These are phyloP conservation scores for Aspergillus piperis DNA, from an alignment of 2,329 filamentous ascomycete genomes.

Conservation along the genomic window DNA sequence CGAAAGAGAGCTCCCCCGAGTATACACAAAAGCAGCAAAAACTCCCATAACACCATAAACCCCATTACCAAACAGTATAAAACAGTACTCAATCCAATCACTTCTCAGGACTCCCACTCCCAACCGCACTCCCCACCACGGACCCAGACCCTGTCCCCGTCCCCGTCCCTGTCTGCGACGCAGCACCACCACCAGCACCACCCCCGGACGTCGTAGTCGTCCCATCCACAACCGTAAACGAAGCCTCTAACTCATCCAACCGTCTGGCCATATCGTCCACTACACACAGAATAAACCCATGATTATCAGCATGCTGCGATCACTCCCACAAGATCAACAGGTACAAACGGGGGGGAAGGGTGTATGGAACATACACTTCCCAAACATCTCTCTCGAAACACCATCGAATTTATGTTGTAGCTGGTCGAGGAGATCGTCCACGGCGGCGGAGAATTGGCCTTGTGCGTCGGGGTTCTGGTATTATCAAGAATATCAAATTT, in stretches of 20 bases:
- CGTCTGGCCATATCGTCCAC: constrained; percentile 94
- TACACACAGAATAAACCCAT: constrained; percentile 38
- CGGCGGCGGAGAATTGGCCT: constrained; percentile 68
- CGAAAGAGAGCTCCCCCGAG: neutral
- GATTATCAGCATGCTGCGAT: neutral
- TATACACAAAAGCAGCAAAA: neutral
- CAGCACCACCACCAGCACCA: constrained; percentile 13
- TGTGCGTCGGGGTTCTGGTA: constrained; percentile 33
- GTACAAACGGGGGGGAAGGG: too few relatives aligned
- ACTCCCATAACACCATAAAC: neutral
- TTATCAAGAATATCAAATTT: neutral
- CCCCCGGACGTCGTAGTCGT: constrained; percentile 24
- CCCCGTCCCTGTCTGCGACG: constrained; percentile 14
- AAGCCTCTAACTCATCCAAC: constrained; percentile 78
- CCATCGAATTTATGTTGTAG: constrained; percentile 82
- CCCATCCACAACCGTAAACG: constrained; percentile 59
- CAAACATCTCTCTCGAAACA: constrained; percentile 82
- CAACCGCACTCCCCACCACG: constrained; percentile 12
- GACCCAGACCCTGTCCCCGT: too few relatives aligned
- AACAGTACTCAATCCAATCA: neutral
- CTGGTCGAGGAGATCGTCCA: constrained; percentile 84
- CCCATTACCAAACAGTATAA: too few relatives aligned
- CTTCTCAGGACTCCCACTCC: neutral
- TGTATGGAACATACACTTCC: constrained; percentile 67
- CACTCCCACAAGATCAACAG: neutral